Base-by-base conservation (phyloP, 2,329 filamentous ascomycete genomes). In the Cladorrhinum sp. region DNA sequence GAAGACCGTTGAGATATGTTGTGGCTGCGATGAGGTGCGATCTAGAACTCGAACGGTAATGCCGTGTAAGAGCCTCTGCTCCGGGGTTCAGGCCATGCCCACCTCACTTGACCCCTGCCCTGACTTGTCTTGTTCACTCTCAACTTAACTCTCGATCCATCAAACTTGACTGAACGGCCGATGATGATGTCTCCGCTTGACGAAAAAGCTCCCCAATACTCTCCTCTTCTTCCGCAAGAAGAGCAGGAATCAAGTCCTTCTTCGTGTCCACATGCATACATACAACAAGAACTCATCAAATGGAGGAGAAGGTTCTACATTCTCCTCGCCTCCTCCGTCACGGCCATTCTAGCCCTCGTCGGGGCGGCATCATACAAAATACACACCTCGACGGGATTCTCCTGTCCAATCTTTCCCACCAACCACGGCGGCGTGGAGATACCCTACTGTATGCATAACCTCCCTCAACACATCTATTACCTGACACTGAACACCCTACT, bases 111-210 rank as follows among this genome's bases (percentile, higher is more conserved):
- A 42, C 36, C 36, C 36, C 36, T 7, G 36, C n/a, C n/a, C n/a
- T n/a, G n/a, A n/a, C 36, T 42, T 42, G 10, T 42, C 10, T 3
- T 7, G 36, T 42, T 4, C 16, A n/a, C 36, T 42, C 16, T 8
- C 14, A 5, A 42, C 4, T n/a, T 30, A n/a, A n/a, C 36, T n/a
- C 36, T 42, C 6, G 14, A 42, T 16, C 36, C 36, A 42, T n/a
- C 36, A 42, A 5, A n/a, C 14, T 14, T 5, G 4, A 4, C 36
- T n/a, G n/a, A n/a, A n/a, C n/a, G n/a, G 16, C 16, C 36, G 12
- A 54, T 21, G n/a, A 54, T 54, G 52, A 54, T 54, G 52, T 23
- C 52, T 21, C 21, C 28, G 14, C 28, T 54, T 6, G 53, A 55
- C n/a, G 36, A 55, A 26, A 55, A 55, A 21, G 33, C 53, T 12